phyloP scores from a whole-genome alignment of 1,284 basidiomycete species.

The Omphalotus olearius region DNA sequence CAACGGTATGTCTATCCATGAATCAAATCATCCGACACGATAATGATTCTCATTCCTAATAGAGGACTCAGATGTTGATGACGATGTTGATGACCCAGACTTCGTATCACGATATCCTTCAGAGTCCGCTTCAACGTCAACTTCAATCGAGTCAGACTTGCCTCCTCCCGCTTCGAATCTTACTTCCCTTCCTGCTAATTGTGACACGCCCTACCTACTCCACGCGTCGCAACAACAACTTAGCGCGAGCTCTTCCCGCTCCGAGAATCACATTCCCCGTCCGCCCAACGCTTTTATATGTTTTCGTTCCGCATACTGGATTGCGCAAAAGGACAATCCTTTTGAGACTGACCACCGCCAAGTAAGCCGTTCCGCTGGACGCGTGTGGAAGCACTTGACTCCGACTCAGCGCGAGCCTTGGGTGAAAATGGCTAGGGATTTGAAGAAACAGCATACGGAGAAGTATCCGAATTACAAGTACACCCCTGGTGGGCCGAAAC shows the following conservation, averaged over 20 bases:
- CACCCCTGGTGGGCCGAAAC: slow-evolving; percentile 25
- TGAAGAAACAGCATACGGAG: slow-evolving; percentile 41
- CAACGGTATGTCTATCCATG: slow-evolving; percentile 22
- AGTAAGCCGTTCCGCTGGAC: slow-evolving; percentile 47
- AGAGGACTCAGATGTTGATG: slow-evolving; percentile 15
- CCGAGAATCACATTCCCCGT: slow-evolving; percentile 53
- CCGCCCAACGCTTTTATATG: slow-evolving; percentile 85
- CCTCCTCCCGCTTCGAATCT: slow-evolving; percentile 9
- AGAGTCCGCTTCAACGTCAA: not conserved
- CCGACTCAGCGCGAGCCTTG: slow-evolving; percentile 34
- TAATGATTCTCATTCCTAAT: not conserved
- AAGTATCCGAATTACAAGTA: slow-evolving; percentile 58
- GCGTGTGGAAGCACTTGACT: slow-evolving; percentile 24
- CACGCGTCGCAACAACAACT: not conserved
- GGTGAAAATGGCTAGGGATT: slow-evolving; percentile 44
- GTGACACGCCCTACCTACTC: not conserved
- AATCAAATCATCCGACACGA: not conserved
- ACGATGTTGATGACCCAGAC: slow-evolving; percentile 13
- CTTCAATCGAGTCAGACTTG: slow-evolving; percentile 4
- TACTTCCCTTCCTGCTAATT: not conserved
- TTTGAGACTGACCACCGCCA: slow-evolving; percentile 43
- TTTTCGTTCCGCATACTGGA: slow-evolving; percentile 71
- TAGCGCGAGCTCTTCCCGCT: not conserved
- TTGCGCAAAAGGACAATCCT: slow-evolving; percentile 35
- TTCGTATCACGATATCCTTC: not conserved